Evolutionary conservation across 768 basidiomycete genomes (phyloP).

Genomic region (Termitomyces sp.): DNA sequence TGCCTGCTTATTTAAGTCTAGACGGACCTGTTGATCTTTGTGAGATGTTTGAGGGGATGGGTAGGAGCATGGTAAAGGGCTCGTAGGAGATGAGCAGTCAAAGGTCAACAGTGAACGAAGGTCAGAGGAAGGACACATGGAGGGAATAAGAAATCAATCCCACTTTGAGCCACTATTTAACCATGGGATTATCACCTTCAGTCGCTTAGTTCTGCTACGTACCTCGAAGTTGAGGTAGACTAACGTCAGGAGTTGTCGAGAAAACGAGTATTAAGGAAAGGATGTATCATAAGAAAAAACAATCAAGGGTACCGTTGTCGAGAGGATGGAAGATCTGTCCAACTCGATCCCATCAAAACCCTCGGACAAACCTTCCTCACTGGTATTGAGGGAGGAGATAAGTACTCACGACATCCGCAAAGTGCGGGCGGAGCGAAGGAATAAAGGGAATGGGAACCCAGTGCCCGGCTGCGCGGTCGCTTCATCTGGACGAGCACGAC

Average conservation of each 20-base stretch:
- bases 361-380: too few species aligned
- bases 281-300: neutral
- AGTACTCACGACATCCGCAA: too few species aligned
- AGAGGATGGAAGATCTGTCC: too few species aligned
- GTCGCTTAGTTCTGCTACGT: neutral
- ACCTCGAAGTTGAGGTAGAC: neutral
- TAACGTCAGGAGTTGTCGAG: neutral
- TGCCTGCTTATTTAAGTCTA: slow-evolving; percentile 17
- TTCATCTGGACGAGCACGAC: too few species aligned
- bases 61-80: neutral
- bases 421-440: too few species aligned
- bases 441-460: too few species aligned
- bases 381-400: too few species aligned
- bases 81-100: slow-evolving; percentile 18
- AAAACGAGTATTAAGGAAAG: neutral
- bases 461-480: too few species aligned
- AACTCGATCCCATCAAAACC: too few species aligned
- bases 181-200: neutral
- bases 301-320: neutral
- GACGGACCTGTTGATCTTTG: neutral
- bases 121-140: slow-evolving; percentile 12
- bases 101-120: neutral
- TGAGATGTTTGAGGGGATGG: neutral
- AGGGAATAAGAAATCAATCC: neutral
- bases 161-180: neutral